Evolutionary conservation across 2,329 filamentous ascomycete genomes (phyloP).

Genomic region (Penicillium sp.): DNA sequence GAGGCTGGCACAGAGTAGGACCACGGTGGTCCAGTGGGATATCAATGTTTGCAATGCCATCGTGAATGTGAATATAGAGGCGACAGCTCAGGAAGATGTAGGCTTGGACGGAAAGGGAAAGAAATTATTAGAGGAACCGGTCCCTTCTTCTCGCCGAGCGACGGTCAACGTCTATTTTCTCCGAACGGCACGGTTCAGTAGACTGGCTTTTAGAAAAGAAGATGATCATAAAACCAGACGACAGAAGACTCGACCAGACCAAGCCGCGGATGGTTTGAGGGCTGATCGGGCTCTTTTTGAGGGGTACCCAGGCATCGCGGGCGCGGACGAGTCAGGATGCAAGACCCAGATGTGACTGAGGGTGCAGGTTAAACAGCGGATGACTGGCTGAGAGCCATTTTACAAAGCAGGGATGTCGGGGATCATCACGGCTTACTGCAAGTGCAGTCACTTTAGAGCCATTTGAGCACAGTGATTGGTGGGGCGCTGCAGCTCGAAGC

Average conservation of each 20-base stretch:
- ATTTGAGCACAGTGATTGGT: slow-evolving; percentile 25
- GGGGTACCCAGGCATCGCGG: slow-evolving; percentile 20
- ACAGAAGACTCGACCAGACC: slow-evolving; percentile 22
- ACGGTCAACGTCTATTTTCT: slow-evolving; percentile 6
- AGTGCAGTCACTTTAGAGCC: slow-evolving; percentile 28
- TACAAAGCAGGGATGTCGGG: slow-evolving; percentile 17
- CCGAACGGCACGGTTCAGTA: neutral
- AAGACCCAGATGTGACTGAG: slow-evolving; percentile 29
- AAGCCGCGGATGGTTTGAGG: slow-evolving; percentile 22
- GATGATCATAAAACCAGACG: slow-evolving; percentile 8
- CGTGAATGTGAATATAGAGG: slow-evolving; percentile 10
- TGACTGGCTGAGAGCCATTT: slow-evolving; percentile 11
- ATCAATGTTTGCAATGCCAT: slow-evolving; percentile 29
- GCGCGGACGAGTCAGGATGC: slow-evolving; percentile 27
- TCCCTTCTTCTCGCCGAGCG: neutral
- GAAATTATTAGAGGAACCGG: neutral
- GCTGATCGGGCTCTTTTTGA: slow-evolving; percentile 30
- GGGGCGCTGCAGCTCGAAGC: slow-evolving; percentile 24
- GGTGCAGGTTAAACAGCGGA: slow-evolving; percentile 24
- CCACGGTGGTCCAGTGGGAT: slow-evolving; percentile 28
- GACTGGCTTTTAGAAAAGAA: neutral
- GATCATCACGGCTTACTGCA: slow-evolving; percentile 29
- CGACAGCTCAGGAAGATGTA: neutral
- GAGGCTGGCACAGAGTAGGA: slow-evolving; percentile 36
- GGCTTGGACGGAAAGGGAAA: neutral